These are phyloP conservation scores for Citrullus colocynthis DNA, from an alignment of 306 rosid genomes.

Conservation along the genomic window DNA sequence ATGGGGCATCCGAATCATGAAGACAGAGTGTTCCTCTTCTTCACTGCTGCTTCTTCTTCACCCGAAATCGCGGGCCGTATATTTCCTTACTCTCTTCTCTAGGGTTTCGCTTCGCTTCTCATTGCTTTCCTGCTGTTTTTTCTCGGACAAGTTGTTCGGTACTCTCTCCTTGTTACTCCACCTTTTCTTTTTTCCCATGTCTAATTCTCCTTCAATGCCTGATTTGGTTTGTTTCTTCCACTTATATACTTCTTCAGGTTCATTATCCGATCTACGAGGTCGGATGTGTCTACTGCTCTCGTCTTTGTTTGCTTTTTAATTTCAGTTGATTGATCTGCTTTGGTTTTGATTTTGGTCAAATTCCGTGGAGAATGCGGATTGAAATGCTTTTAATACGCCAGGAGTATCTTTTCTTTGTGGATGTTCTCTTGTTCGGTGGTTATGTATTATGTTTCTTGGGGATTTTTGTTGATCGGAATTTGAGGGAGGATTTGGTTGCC, in stretches of 20 bases:
- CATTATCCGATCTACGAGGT: conserved; percentile 5
- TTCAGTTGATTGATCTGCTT: conserved; percentile 6
- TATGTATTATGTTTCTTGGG: not conserved
- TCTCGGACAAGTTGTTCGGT: conserved; percentile 4
- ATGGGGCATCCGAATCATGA: conserved; percentile 36
- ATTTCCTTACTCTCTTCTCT: conserved; percentile 18
- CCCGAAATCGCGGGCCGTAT: conserved; percentile 28
- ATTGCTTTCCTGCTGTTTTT: conserved; percentile 10
- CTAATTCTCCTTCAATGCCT: conserved; percentile 5
- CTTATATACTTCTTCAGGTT: not conserved
- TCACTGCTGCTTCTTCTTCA: conserved; percentile 20
- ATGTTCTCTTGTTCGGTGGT: not conserved
- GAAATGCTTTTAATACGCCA: not conserved
- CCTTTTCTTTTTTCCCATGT: not conserved
- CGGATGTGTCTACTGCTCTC: not conserved
- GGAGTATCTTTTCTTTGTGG: not conserved
- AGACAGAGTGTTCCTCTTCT: conserved; percentile 36
- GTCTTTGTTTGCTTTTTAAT: not conserved
- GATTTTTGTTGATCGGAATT: not conserved
- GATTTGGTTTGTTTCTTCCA: conserved; percentile 9
- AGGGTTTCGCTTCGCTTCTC: conserved; percentile 15
- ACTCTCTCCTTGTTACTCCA: conserved; percentile 6
- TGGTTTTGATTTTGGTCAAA: not conserved
- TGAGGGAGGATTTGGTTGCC: not conserved
- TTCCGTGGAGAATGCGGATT: not conserved